phyloP scores from a whole-genome alignment of 1,284 basidiomycete genomes.

The Ustanciosporium gigantosporum region DNA sequence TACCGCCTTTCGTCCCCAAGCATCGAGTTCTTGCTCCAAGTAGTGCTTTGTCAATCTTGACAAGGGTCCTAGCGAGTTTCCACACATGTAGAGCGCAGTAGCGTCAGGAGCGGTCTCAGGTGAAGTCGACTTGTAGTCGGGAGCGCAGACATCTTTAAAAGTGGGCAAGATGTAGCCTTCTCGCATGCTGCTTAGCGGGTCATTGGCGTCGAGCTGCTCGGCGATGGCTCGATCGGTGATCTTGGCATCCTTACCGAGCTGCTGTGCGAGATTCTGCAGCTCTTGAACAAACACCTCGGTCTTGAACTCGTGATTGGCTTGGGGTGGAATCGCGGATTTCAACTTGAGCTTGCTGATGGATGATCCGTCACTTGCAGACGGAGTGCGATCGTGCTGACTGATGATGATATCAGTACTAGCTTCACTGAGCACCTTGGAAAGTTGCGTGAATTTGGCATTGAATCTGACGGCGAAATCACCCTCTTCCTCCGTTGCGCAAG shows the following conservation, averaged over 20 bases:
- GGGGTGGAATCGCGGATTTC: background rate
- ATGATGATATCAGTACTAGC: conserved; percentile 19
- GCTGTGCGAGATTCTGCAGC: conserved; percentile 27
- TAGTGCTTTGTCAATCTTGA: conserved; percentile 74
- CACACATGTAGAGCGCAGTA: conserved; percentile 80
- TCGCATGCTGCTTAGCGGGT: conserved; percentile 34
- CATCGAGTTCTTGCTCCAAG: conserved; percentile 79
- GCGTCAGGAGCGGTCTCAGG: conserved; percentile 26
- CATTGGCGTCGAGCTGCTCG: conserved; percentile 26
- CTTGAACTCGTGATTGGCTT: conserved; percentile 29
- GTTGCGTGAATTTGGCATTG: conserved; percentile 24
- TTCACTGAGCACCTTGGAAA: conserved; percentile 36
- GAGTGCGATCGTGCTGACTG: background rate
- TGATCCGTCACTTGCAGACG: background rate
- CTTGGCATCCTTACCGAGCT: conserved; percentile 16
- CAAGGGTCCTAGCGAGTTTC: conserved; percentile 88
- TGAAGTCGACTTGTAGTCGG: conserved; percentile 8
- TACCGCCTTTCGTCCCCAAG: conserved; percentile 81
- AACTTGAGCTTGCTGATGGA: background rate
- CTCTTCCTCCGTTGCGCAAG: conserved; percentile 20
- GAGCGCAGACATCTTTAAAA: conserved; percentile 35
- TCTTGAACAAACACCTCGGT: conserved; percentile 17
- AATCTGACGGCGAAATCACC: conserved; percentile 28
- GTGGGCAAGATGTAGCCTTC: conserved; percentile 41
- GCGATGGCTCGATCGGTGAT: conserved; percentile 37